Evolutionary conservation across 768 basidiomycete species (phyloP).

Genomic region (Lactarius trivialis): DNA sequence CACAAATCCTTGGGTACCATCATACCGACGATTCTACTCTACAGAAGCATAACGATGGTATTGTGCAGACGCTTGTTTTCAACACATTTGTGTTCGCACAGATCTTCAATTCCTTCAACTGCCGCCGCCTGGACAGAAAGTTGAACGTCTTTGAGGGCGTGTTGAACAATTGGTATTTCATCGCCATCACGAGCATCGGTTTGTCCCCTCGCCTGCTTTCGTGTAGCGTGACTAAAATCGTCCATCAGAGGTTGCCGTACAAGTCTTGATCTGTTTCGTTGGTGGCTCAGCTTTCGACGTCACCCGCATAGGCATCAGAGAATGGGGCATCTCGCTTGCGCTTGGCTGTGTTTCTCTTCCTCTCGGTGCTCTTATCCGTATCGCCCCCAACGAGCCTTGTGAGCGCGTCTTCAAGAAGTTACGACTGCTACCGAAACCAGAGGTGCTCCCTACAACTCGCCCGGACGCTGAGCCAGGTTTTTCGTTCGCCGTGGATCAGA

Average conservation of each 20-base stretch:
- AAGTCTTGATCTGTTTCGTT: slow-evolving; percentile 84
- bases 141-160: slow-evolving; percentile 90
- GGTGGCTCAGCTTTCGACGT: slow-evolving; percentile 92
- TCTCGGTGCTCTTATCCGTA: slow-evolving; percentile 73
- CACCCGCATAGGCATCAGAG: slow-evolving; percentile 63
- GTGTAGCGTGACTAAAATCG: slow-evolving; percentile 7
- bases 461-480: slow-evolving; percentile 57
- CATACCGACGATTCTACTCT: slow-evolving; percentile 28
- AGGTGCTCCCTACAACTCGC: slow-evolving; percentile 56
- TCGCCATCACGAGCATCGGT: slow-evolving; percentile 82
- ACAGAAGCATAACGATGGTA: slow-evolving; percentile 35
- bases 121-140: slow-evolving; percentile 74
- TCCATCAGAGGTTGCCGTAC: slow-evolving; percentile 70
- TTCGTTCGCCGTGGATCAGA: slow-evolving; percentile 73
- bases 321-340: slow-evolving; percentile 92
- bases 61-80: slow-evolving; percentile 86
- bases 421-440: slow-evolving; percentile 56
- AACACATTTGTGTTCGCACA: slow-evolving; percentile 98
- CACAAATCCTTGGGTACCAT: slow-evolving; percentile 57
- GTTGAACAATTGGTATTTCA: slow-evolving; percentile 73
- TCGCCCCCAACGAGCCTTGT: slow-evolving; percentile 74
- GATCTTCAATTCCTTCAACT: slow-evolving; percentile 94
- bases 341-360: slow-evolving; percentile 86
- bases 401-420: slow-evolving; percentile 51
- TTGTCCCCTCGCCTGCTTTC: slow-evolving; percentile 24